Evolutionary conservation across 257 asterid species (phyloP), one percentile per base, ranked within the genome.

Genomic region (Sherardia arvensis): DNA sequence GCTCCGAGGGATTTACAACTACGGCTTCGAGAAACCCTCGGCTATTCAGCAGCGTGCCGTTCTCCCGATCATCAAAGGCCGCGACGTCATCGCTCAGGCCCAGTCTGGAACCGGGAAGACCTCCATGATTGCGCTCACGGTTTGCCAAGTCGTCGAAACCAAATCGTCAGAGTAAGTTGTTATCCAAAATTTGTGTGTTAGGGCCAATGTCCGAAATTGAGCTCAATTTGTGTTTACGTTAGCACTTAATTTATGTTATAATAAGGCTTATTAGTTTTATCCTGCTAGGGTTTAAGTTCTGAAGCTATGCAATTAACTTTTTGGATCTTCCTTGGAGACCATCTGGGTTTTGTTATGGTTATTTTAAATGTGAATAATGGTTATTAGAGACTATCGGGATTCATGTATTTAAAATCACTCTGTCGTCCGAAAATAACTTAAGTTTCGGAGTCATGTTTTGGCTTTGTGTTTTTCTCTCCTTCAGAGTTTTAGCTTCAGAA

Each of bases 51-150:
- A 91, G 62, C 85, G 95, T 21, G 96, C 96, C 7, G 89, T 91
- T 23, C 79, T 83, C 15, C 95, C 96, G 0, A 91, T 88, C 32
- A 83, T 91, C 27, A 64, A 82, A 25, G 96, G 96, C 0, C 96
- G 97, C 36, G 97, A 91, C 59, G 95, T 91, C 61, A 91, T 87
- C 6, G 97, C 96, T 51, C 96, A 87, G 77, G 97, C 97, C 29
- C 97, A 91, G 67, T 84, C 95, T 4, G 96, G 96, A 53, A 87
- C 96, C 15, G 97, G 97, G 0, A 91, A 91, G 68, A 87, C 95
- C 40, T 91, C 97, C 63, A 87, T 91, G 97, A 91, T 91, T 84
- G 95, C 96, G 30, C 94, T 91, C 64, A 62, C 97, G 40, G 95
- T 91, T 67, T 87, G 95, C 70, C 95, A 91, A 66, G 72, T 85